phyloP scores from a whole-genome alignment of 352 stramenopile species.

The Phytophthora syringae region DNA sequence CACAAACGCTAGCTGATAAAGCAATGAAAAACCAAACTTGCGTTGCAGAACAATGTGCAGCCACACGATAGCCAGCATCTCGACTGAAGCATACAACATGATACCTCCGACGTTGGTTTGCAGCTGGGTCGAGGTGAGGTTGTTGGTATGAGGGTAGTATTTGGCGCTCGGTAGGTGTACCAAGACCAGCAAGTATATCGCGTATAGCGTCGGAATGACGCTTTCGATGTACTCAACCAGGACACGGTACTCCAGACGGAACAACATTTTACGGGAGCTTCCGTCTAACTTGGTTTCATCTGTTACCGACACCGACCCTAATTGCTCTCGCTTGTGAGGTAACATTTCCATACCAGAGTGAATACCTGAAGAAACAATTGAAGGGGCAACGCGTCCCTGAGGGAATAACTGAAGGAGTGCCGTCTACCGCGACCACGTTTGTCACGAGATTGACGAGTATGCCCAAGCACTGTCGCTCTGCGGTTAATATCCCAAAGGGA shows the following conservation, averaged over 20 bases:
- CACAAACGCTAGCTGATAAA: slow-evolving; percentile 46
- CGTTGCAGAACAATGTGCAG: slow-evolving; percentile 13
- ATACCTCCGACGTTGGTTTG: slow-evolving; percentile 1
- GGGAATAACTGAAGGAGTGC: neutral
- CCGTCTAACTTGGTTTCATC: neutral
- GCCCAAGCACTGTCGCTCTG: neutral
- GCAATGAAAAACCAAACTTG: slow-evolving; percentile 21
- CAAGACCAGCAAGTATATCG: slow-evolving; percentile 18
- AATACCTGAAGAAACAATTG: neutral
- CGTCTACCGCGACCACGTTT: neutral
- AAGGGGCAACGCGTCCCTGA: neutral
- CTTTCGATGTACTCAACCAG: slow-evolving; percentile 30
- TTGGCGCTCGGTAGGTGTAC: slow-evolving; percentile 22
- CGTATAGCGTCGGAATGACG: slow-evolving; percentile 22
- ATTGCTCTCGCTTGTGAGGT: neutral
- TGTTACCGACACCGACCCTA: neutral
- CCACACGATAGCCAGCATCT: slow-evolving; percentile 6
- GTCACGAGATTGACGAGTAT: neutral
- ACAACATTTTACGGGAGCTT: slow-evolving; percentile 8
- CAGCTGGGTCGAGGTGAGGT: neutral
- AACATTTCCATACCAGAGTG: no score
- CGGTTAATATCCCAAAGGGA: slow-evolving; percentile 3
- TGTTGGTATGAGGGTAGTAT: slow-evolving; percentile 16
- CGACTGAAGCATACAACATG: slow-evolving; percentile 5
- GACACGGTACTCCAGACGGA: slow-evolving; percentile 23